Evolutionary conservation across 306 rosid genomes (phyloP), one percentile per base, ranked within the genome.

Genomic region (Begonia loranthoides): DNA sequence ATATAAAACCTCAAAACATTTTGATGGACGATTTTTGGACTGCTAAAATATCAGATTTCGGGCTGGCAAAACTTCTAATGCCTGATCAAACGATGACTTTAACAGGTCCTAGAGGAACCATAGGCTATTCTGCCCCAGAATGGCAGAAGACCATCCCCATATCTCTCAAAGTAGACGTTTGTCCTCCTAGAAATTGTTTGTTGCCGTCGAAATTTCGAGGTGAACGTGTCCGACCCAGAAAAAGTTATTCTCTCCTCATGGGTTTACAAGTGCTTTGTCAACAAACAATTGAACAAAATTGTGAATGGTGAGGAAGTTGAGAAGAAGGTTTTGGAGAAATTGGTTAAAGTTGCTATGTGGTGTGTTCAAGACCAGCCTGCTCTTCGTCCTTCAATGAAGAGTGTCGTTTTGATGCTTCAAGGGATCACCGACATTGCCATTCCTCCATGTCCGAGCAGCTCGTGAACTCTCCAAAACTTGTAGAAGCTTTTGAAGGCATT

Each of bases 81-180:
- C 52, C 49, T 12, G 68, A 68, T 28, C 73, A 68, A 28, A 68
- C 68, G n/a, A 51, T 19, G 62, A 68, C 73, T 12, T 45, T 14
- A 46, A 62, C 73, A 0, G 47, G 63, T 9, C 51, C 60, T 2
- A 68, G 68, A 68, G 73, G 73, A n/a, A 68, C 68, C 6, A 51
- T 17, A 16, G 73, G 67, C 13, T 61, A 68, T 17, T 50, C 49
- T 12, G 64, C 64, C 19, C 65, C 65, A 24, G 58, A 60, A 15
- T 60, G 65, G 65, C 15, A 60, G 0, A 60, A 39, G 65, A 51
- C 50, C 43, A 43, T 14, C 12, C 57, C 65, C 39, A 60, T 60
- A 13, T 41, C 58, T 9, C 44, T 61, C 15, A 61, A 12, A 34
- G 58, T 5, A 43, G 58, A 61, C 28, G 58, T 61, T 19, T 61